Conservation (phyloP, 768 basidiomycete genomes). For the Stropharia rugosoannulata region DNA sequence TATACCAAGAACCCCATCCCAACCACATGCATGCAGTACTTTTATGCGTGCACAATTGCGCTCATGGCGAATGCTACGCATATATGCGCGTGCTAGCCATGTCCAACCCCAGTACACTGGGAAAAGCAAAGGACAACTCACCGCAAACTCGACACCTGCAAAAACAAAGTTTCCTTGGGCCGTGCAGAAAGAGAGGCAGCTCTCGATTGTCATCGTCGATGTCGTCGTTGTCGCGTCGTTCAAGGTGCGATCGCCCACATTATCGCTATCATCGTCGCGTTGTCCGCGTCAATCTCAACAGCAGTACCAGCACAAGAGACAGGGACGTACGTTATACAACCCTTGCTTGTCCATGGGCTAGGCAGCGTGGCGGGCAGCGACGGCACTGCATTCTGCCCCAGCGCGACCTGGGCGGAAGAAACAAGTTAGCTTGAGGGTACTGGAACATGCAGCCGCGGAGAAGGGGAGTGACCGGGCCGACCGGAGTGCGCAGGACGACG, state of each 20-base stretch:
- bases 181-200: slow-evolving; percentile 48
- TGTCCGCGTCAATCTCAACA: slow-evolving; percentile 1
- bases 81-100: background rate
- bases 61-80: background rate
- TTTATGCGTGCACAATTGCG: too few species aligned
- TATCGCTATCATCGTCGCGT: slow-evolving; percentile 25
- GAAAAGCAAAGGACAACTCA: slow-evolving; percentile 13
- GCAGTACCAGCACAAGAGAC: background rate
- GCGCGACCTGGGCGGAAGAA: background rate
- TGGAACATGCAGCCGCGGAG: background rate
- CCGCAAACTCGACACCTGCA: slow-evolving; percentile 66
- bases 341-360: slow-evolving; percentile 52
- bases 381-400: slow-evolving; percentile 33
- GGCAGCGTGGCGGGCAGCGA: slow-evolving; percentile 45
- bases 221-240: slow-evolving; percentile 41
- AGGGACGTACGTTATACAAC: slow-evolving; percentile 57
- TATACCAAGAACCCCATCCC: too few species aligned
- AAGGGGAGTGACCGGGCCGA: background rate
- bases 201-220: slow-evolving; percentile 59
- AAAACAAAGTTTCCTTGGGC: slow-evolving; percentile 46
- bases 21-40: too few species aligned
- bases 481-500: background rate
- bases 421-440: background rate
- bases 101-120: background rate
- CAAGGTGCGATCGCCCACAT: slow-evolving; percentile 64